phyloP scores from a whole-genome alignment of 192 early-diverging fungal species.

The Coemansia guatemalensis region DNA sequence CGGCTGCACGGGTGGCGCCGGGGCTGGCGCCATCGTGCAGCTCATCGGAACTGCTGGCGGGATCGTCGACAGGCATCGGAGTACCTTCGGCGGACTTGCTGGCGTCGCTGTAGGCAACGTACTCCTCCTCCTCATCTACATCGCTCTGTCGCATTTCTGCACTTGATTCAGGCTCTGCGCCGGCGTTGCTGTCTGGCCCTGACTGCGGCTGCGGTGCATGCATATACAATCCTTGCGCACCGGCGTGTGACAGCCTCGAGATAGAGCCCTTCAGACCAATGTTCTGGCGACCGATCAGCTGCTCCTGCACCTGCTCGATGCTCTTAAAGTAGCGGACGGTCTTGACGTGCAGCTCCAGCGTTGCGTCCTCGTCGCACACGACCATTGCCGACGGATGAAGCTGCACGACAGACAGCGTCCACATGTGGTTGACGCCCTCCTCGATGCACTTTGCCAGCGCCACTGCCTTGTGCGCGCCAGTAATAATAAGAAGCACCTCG shows the following conservation, averaged over 20 bases:
- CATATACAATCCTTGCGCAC: not conserved
- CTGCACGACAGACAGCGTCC: slow-evolving; percentile 84
- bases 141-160: slow-evolving; percentile 3
- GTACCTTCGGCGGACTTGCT: slow-evolving; percentile 1
- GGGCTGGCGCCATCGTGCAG: slow-evolving; percentile 15
- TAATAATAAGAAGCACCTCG: slow-evolving; percentile 83
- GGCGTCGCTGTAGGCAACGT: slow-evolving; percentile 10
- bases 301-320: slow-evolving; percentile 80
- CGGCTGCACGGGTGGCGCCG: slow-evolving; percentile 28
- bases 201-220: not conserved
- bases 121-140: slow-evolving; percentile 12
- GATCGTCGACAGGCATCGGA: slow-evolving; percentile 9
- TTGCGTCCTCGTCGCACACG: slow-evolving; percentile 88
- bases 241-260: slow-evolving; percentile 28
- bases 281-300: slow-evolving; percentile 71
- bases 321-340: slow-evolving; percentile 89
- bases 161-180: not conserved
- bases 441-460: slow-evolving; percentile 84
- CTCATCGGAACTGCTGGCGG: slow-evolving; percentile 39
- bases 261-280: slow-evolving; percentile 67
- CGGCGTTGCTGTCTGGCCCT: slow-evolving; percentile 1
- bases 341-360: slow-evolving; percentile 85
- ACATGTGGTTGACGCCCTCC: slow-evolving; percentile 88
- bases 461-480: slow-evolving; percentile 82
- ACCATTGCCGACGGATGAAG: slow-evolving; percentile 78